Percentiles rank a stretch among this genome's conserved stretches.
Evolutionary conservation across 1,284 basidiomycete species (phyloP).

Genomic region (Ustanciosporium gigantosporum): DNA sequence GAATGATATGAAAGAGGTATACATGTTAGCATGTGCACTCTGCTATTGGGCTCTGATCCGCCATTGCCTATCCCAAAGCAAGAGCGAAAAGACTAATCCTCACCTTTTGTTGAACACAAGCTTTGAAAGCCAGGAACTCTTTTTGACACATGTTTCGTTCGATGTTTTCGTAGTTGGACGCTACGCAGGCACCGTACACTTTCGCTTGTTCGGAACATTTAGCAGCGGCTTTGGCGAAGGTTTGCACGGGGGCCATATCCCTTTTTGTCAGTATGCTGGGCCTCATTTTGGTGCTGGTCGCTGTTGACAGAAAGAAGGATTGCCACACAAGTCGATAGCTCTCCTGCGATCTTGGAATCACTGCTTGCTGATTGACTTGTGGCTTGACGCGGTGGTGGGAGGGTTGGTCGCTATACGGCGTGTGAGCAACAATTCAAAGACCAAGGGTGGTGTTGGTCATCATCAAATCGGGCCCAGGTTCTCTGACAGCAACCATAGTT

Average conservation of each 20-base stretch:
- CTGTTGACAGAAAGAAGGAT: too few relatives aligned
- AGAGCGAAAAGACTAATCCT: background rate
- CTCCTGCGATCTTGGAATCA: too few relatives aligned
- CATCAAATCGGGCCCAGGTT: too few relatives aligned
- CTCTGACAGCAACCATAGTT: too few relatives aligned
- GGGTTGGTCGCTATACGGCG: too few relatives aligned
- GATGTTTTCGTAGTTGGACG: slow-evolving; percentile 75
- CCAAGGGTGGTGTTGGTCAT: too few relatives aligned
- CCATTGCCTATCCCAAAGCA: background rate
- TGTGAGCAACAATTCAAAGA: too few relatives aligned
- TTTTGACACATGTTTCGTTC: slow-evolving; percentile 74
- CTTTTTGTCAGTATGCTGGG: slow-evolving; percentile 23
- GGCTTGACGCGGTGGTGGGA: too few relatives aligned
- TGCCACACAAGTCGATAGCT: too few relatives aligned
- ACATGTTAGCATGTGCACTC: background rate
- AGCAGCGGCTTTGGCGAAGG: slow-evolving; percentile 37
- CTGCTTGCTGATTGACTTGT: too few relatives aligned
- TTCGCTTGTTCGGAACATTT: slow-evolving; percentile 66
- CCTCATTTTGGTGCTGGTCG: slow-evolving; percentile 14
- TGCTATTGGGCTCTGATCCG: background rate
- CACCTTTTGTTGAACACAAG: slow-evolving; percentile 67
- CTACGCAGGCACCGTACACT: slow-evolving; percentile 77
- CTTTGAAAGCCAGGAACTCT: slow-evolving; percentile 76
- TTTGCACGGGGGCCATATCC: slow-evolving; percentile 41
- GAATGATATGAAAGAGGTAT: background rate